A percentile compares a stretch with the other conserved stretches of the same genome.
Conservation (phyloP, 257 asterid species). For the Eustoma russellianum region DNA sequence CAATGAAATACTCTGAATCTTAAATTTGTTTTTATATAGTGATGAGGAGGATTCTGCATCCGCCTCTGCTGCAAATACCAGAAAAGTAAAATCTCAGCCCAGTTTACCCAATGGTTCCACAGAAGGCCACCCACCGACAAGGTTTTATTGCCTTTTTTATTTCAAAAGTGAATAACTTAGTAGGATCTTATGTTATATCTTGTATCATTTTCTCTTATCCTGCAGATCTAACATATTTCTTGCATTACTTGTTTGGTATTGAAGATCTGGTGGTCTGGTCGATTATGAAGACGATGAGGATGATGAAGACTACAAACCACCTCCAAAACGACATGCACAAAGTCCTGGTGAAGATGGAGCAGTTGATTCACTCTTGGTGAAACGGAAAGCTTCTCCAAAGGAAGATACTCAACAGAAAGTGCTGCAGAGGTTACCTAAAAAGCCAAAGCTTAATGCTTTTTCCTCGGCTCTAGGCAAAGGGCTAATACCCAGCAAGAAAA, state of each 20-base stretch:
- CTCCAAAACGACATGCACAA: constrained; percentile 47
- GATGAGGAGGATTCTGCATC: constrained; percentile 97
- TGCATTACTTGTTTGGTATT: constrained; percentile 15
- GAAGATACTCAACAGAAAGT: constrained; percentile 67
- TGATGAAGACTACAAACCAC: constrained; percentile 89
- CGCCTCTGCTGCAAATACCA: constrained; percentile 39
- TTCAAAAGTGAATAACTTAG: background rate
- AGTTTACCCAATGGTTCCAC: constrained; percentile 54
- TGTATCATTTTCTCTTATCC: no score
- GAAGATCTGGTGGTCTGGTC: constrained; percentile 87
- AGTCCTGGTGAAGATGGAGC: constrained; percentile 44
- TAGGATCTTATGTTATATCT: background rate
- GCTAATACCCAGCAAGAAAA: constrained; percentile 43
- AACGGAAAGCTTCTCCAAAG: constrained; percentile 54
- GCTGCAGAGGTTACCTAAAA: constrained; percentile 44
- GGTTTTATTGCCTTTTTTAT: constrained; percentile 22
- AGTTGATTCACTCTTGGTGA: constrained; percentile 46
- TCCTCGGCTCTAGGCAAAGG: constrained; percentile 60
- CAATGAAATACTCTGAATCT: constrained; percentile 7
- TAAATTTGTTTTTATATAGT: constrained; percentile 23
- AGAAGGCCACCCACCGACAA: constrained; percentile 28
- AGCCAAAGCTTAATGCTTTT: constrained; percentile 60
- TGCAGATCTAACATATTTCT: background rate
- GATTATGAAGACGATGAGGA: constrained; percentile 97
- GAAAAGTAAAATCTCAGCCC: constrained; percentile 32